Base-by-base conservation (phyloP, 1,139 yeast genomes). In the Protomyces lactucae-debilis region DNA sequence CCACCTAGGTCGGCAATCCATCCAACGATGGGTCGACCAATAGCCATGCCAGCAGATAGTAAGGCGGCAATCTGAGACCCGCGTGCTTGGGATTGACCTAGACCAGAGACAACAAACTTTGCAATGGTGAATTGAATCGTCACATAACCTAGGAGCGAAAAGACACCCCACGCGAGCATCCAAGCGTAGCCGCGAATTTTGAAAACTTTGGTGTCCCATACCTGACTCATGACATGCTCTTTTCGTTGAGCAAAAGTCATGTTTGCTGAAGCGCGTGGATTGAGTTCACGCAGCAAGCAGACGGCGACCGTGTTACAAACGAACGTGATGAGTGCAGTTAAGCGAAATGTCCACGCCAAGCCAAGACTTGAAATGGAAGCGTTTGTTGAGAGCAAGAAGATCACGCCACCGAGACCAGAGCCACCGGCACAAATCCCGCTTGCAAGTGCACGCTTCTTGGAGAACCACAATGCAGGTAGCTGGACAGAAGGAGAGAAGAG, bases 1-100 rank as follows among this genome's bases (percentile, higher is more conserved):
- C 95, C 93, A 56, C 78, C 73, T 39, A 69, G 74, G 71, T 87
- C 93, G 35, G 86, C 85, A 4, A 80, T 48, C 3, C 77, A 66
- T 0, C 95, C 93, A 73, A 85, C 77, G 1, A 75, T 46, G 0
- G 92, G 92, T 69, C 93, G 78, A 0, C 93, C 93, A 14, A 87
- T 68, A 2, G 80, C 75, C 73, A 86, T 91, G 1, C 85, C 85
- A 3, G 83, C 84, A 72, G 84, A 85, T 70, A 86, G 76, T 6
- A 85, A 73, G 0, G 90, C 85, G 2, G 89, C 84, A 36, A 86
- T 74, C 23, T 77, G 75, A 3, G 90, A 80, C 3, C 85, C 89
- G 69, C 86, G 85, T 23, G 78, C 72, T 36, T 79, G 73, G 6
- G 83, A 70, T 51, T 86, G 74, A 0, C 91, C 91, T 40, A 84